These are phyloP conservation scores for Claviceps pazoutovae DNA, from an alignment of 2,329 filamentous ascomycete genomes.

Conservation along the genomic window DNA sequence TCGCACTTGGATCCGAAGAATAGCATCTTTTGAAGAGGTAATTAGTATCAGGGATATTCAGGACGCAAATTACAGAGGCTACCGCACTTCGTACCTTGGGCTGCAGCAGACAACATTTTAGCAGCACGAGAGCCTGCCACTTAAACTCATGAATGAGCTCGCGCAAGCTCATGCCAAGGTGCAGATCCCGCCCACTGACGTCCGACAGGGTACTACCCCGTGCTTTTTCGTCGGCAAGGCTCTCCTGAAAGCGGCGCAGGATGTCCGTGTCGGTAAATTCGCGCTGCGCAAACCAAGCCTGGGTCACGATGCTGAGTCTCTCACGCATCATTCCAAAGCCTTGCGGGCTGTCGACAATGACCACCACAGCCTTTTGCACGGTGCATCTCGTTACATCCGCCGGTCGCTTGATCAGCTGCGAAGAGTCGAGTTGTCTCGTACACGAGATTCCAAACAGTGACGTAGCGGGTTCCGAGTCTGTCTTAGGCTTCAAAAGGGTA, in stretches of 20 bases:
- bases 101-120: slow-evolving; percentile 88
- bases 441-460: slow-evolving; percentile 95
- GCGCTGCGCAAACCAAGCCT: slow-evolving; percentile 89
- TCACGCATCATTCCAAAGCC: slow-evolving; percentile 84
- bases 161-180: slow-evolving; percentile 74
- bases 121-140: slow-evolving; percentile 82
- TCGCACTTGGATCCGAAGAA: slow-evolving; percentile 98
- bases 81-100: slow-evolving; percentile 57
- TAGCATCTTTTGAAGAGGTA: slow-evolving; percentile 54
- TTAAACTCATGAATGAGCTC: slow-evolving; percentile 91
- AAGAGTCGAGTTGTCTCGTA: slow-evolving; percentile 77
- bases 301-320: slow-evolving; percentile 78
- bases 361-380: slow-evolving; percentile 94
- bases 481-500: slow-evolving; percentile 60
- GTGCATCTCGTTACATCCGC: slow-evolving; percentile 91
- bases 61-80: neutral
- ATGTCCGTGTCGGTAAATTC: slow-evolving; percentile 91
- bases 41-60: slow-evolving; percentile 1
- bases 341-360: slow-evolving; percentile 82
- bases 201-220: slow-evolving; percentile 39
- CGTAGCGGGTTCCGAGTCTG: slow-evolving; percentile 43
- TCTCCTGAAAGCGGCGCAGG: slow-evolving; percentile 79
- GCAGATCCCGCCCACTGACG: slow-evolving; percentile 68
- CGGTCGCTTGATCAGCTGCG: slow-evolving; percentile 61
- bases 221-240: slow-evolving; percentile 54